These are phyloP conservation scores for Paramyrothecium sp. DNA, from an alignment of 2,329 filamentous ascomycete species.

Conservation along the genomic window DNA sequence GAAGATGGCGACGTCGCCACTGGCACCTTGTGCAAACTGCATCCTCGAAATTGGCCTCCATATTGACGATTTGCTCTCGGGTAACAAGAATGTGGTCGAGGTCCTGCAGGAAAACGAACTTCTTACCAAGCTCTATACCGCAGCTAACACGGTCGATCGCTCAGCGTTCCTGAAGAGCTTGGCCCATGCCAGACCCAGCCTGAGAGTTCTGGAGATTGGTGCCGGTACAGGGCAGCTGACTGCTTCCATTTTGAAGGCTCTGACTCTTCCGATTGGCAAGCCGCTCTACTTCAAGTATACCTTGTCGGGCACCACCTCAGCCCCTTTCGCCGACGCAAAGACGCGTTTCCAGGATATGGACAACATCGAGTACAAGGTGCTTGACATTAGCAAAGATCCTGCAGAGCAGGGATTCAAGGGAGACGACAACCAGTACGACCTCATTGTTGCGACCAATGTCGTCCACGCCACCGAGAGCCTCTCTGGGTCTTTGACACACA, in stretches of 20 bases:
- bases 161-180: neutral
- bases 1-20: neutral
- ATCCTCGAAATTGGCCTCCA: neutral
- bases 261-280: neutral
- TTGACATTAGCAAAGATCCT: neutral
- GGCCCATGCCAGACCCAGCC: neutral
- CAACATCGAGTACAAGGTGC: neutral
- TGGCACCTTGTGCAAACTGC: neutral
- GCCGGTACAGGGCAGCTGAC: neutral
- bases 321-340: neutral
- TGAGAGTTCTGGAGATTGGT: neutral
- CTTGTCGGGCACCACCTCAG: no score
- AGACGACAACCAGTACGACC: neutral
- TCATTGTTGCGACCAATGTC: neutral
- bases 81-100: neutral
- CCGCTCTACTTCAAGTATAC: constrained; percentile 19
- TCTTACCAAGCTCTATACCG: no score
- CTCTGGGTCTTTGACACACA: neutral
- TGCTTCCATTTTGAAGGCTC: neutral
- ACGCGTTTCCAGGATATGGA: constrained; percentile 9
- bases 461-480: neutral
- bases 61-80: neutral
- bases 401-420: neutral
- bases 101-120: neutral
- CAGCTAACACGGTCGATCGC: no score